Evolutionary conservation across 164 flowering plant genomes (phyloP).

Genomic region (Paratinospora sagittata): DNA sequence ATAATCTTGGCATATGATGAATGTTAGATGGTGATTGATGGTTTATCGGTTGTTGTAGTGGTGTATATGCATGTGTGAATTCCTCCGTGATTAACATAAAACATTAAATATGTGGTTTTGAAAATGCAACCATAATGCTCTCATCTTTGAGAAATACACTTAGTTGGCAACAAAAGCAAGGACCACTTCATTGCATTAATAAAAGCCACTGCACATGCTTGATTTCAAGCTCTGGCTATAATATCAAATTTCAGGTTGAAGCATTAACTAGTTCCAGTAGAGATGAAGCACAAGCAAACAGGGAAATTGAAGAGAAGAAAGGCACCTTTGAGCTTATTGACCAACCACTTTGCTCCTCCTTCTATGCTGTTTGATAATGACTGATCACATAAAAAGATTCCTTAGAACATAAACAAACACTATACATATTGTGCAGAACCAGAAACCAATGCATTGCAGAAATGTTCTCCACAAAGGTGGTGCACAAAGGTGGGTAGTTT

Average conservation of each 20-base stretch:
- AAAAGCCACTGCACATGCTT: neutral
- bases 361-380: conserved; percentile 55
- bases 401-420: neutral
- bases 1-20: too few species aligned
- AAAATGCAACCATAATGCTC: neutral
- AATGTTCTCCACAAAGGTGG: neutral
- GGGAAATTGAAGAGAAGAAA: neutral
- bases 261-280: neutral
- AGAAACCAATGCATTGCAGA: neutral
- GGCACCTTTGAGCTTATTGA: conserved; percentile 70
- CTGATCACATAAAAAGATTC: conserved; percentile 20
- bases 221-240: neutral
- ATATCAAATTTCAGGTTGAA: neutral
- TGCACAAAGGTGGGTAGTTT: neutral
- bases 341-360: conserved; percentile 74
- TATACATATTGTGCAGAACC: neutral
- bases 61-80: too few species aligned
- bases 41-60: too few species aligned
- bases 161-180: neutral
- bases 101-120: too few species aligned
- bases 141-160: neutral
- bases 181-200: too few species aligned
- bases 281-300: neutral
- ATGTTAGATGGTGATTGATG: too few species aligned
- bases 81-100: too few species aligned